Percentiles rank a stretch among this genome's conserved stretches.
Evolutionary conservation across 345 rosid genomes (phyloP).

Genomic region (Gossypium bickii): DNA sequence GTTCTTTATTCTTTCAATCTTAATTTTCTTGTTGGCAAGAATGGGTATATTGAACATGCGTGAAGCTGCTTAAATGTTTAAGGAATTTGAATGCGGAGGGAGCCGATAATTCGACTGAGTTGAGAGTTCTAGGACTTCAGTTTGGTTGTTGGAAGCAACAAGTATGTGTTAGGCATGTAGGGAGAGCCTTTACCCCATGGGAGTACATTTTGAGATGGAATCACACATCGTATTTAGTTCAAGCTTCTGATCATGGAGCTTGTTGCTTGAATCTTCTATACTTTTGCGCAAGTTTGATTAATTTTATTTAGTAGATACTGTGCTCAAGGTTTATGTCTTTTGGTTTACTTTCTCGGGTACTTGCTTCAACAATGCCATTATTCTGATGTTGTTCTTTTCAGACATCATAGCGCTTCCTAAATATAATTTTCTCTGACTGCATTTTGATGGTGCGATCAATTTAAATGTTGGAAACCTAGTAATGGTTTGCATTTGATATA

Average conservation of each 20-base stretch:
- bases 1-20: not conserved
- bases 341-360: not conserved
- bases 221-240: not conserved
- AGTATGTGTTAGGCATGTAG: not conserved
- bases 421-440: not conserved
- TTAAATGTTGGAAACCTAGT: not conserved
- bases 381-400: not conserved
- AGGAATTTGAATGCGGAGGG: not conserved
- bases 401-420: not conserved
- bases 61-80: too few species aligned
- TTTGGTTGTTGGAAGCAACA: constrained; percentile 2
- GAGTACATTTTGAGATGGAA: not conserved
- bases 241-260: not conserved
- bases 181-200: not conserved
- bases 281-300: not conserved
- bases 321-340: not conserved
- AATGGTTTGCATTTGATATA: not conserved
- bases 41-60: not conserved
- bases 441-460: not conserved
- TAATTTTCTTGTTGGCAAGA: not conserved
- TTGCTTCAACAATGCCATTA: constrained; percentile 1
- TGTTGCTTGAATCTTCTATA: not conserved
- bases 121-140: not conserved
- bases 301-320: not conserved
- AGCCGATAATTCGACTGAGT: not conserved